Percentiles rank a stretch among this genome's conserved stretches.
These are phyloP conservation scores for Raddia distichophylla DNA, from an alignment of 176 grass and related monocot genomes.

Conservation along the genomic window DNA sequence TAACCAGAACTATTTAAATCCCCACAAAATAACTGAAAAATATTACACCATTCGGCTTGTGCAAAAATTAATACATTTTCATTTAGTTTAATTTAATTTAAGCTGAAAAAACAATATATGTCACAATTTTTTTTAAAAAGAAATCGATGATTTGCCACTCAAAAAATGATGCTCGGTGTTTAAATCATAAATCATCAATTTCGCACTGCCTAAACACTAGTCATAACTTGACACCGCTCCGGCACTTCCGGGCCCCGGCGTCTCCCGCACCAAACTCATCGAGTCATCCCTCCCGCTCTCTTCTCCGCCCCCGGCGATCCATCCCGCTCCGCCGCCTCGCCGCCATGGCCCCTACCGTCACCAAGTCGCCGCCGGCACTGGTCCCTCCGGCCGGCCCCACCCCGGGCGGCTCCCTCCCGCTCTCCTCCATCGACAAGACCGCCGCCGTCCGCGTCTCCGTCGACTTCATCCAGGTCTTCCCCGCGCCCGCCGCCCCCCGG, in stretches of 20 bases:
- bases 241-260: too few species aligned
- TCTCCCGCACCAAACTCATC: constrained; percentile 24
- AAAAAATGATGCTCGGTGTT: too few species aligned
- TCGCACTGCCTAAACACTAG: background rate
- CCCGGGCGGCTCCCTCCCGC: constrained; percentile 50
- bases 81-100: too few species aligned
- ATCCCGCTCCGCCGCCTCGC: background rate
- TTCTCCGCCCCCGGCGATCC: constrained; percentile 22
- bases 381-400: constrained; percentile 44
- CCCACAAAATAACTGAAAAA: too few species aligned
- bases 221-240: background rate
- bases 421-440: constrained; percentile 70
- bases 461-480: constrained; percentile 71
- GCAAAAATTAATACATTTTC: too few species aligned
- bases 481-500: background rate
- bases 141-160: too few species aligned
- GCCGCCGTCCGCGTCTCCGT: constrained; percentile 56
- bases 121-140: too few species aligned
- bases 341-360: constrained; percentile 40
- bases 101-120: too few species aligned
- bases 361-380: constrained; percentile 48
- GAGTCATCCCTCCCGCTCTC: background rate
- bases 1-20: too few species aligned
- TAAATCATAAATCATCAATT: too few species aligned
- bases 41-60: too few species aligned